These are phyloP conservation scores for Paraphoma sp. DNA, from an alignment of 2,329 filamentous ascomycete species.

Conservation along the genomic window DNA sequence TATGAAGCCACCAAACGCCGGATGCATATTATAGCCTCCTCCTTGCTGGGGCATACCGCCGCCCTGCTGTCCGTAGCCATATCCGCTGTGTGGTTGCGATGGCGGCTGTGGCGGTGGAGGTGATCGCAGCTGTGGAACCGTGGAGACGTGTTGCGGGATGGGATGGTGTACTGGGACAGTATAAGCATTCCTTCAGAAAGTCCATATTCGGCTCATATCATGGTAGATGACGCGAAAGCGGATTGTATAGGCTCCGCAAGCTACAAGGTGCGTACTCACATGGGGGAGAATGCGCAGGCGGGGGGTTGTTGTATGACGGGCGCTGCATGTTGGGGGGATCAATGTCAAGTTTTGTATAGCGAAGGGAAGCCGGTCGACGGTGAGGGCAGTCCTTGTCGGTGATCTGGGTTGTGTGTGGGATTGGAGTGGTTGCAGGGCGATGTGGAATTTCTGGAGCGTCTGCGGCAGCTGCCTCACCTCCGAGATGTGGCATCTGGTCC, in stretches of 20 bases:
- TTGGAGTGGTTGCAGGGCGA: conserved; percentile 9
- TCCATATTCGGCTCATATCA: not conserved
- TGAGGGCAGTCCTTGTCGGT: not conserved
- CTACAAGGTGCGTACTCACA: conserved; percentile 53
- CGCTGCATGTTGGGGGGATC: conserved; percentile 75
- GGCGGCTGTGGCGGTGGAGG: conserved; percentile 80
- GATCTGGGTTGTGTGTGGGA: not conserved
- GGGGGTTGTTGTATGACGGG: conserved; percentile 75
- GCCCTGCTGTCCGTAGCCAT: conserved; percentile 75
- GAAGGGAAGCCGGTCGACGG: not conserved
- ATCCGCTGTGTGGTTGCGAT: conserved; percentile 70
- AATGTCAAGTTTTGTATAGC: conserved; percentile 3
- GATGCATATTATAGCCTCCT: conserved; percentile 51
- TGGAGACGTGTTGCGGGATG: conserved; percentile 97
- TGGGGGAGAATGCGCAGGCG: conserved; percentile 79
- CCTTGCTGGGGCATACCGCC: conserved; percentile 49
- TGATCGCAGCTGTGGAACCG: conserved; percentile 94
- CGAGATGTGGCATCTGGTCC: conserved; percentile 30
- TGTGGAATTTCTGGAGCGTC: conserved; percentile 16
- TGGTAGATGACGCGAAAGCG: not conserved
- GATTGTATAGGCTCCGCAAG: not conserved
- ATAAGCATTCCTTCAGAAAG: not conserved
- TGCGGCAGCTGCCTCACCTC: conserved; percentile 12
- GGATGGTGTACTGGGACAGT: conserved; percentile 72
- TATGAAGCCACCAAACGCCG: conserved; percentile 89